Evolutionary conservation across 306 rosid genomes (phyloP), one percentile per base, ranked within the genome.

Genomic region (Rosa chinensis): DNA sequence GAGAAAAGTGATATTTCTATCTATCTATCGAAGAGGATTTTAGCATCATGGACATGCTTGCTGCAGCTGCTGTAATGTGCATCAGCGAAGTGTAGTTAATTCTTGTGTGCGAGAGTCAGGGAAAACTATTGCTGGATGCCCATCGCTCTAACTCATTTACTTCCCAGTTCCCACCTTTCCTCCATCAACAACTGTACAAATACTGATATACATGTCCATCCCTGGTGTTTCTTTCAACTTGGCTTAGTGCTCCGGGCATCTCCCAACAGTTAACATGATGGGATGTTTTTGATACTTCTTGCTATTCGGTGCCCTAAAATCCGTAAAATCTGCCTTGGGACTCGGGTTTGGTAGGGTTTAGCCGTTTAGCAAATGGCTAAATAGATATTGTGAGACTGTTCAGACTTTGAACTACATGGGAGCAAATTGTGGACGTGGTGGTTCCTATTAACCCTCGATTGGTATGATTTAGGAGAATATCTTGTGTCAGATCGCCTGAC

Each of bases 61-160:
- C 68, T 13, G 42, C 42, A 11, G 20, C 42, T 63, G 20, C 40
- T 12, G 35, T 35, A 32, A 32, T 23, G 37, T 62, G 68, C 68
- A 32, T 20, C 23, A 21, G 64, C 35, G 23, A 21, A 21, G 35
- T 58, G 64, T 58, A 9, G 67, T 61, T 61, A 32, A 28, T 64
- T 28, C 45, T 18, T 43, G 81, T 53, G 55, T 67, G 52, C 23
- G 6, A 20, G 69, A 69, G 67, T 83, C 86, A 67, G 77, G 16
- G 40, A 17, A 73, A 69, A n/a, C 49, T 69, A 76, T 80, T 53
- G 71, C 58, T 44, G 56, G 75, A 66, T 75, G 71, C n/a, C 63
- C 37, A 40, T 72, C 75, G 70, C 71, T 77, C 82, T 82, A 73
- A 78, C 76, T 73, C 79, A 82, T 66, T 62, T 78, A 59, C 25